These are phyloP conservation scores for Naganishia onofrii DNA, from an alignment of 768 basidiomycete species.

Conservation along the genomic window DNA sequence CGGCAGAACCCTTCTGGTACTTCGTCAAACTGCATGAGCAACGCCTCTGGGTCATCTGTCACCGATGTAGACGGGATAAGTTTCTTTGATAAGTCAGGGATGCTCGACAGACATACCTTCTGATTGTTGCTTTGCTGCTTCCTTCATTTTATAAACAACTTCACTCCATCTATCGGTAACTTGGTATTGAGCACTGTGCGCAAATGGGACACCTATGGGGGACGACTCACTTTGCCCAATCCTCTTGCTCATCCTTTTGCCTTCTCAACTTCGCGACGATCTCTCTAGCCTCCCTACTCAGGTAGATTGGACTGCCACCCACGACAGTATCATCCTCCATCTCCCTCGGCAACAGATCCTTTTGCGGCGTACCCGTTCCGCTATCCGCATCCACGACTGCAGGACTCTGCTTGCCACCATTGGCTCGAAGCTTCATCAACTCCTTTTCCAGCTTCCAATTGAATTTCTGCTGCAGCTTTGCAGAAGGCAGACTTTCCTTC, in stretches of 20 bases:
- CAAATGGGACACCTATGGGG: neutral
- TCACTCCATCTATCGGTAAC: conserved; percentile 49
- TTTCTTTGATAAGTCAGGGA: neutral
- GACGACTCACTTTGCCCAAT: conserved; percentile 50
- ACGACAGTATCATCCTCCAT: conserved; percentile 38
- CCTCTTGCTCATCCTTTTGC: conserved; percentile 52
- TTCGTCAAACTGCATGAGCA: conserved; percentile 31
- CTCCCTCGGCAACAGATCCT: conserved; percentile 35
- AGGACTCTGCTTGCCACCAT: conserved; percentile 1
- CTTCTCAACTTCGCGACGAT: conserved; percentile 49
- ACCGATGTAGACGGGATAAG: neutral
- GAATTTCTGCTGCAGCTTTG: conserved; percentile 29
- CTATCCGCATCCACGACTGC: neutral
- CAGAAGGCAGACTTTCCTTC: conserved; percentile 26
- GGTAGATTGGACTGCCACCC: conserved; percentile 46
- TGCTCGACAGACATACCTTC: conserved; percentile 1
- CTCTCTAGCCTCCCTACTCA: conserved; percentile 51
- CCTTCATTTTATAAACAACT: conserved; percentile 48
- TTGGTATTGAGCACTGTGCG: neutral
- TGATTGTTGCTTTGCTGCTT: conserved; percentile 38
- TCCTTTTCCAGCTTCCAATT: conserved; percentile 49
- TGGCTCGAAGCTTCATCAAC: conserved; percentile 7
- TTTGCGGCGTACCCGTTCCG: conserved; percentile 13
- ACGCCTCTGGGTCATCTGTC: neutral
- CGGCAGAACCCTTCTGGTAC: conserved; percentile 64